Conservation (phyloP, 768 basidiomycete species). For the Ramaria rubella region DNA sequence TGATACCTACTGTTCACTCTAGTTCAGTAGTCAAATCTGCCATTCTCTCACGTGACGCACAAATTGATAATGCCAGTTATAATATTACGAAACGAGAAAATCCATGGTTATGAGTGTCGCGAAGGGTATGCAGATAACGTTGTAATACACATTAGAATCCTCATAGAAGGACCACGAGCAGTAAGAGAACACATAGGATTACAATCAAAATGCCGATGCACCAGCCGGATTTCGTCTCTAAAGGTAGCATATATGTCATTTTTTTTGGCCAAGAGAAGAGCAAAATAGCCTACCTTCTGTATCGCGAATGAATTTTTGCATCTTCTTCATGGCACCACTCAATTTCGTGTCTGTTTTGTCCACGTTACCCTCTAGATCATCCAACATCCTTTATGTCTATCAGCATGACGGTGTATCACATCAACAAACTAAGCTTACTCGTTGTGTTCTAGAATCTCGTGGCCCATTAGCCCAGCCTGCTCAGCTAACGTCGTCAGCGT, state of each 20-base stretch:
- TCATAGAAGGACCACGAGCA: conserved; percentile 73
- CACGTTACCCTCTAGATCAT: conserved; percentile 68
- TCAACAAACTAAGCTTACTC: conserved; percentile 48
- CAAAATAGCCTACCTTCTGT: conserved; percentile 55
- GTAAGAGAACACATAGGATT: conserved; percentile 66
- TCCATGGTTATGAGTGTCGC: background rate
- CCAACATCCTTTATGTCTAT: conserved; percentile 56
- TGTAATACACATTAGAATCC: background rate
- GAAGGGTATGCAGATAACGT: background rate
- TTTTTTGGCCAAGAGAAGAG: background rate
- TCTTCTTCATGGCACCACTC: conserved; percentile 52
- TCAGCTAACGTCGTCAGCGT: conserved; percentile 78
- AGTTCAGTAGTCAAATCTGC: too few species aligned
- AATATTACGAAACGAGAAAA: too few species aligned
- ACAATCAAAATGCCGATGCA: conserved; percentile 82
- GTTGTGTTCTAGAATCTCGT: conserved; percentile 85
- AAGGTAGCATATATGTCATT: background rate
- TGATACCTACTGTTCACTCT: too few species aligned
- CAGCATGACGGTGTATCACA: background rate
- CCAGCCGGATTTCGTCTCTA: conserved; percentile 85
- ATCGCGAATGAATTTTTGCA: conserved; percentile 77
- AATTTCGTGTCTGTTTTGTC: conserved; percentile 64
- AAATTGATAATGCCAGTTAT: too few species aligned
- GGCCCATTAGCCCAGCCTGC: conserved; percentile 93
- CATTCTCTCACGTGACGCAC: background rate